Conservation (phyloP, 768 basidiomycete genomes). For the Auriscalpium microsporum region DNA sequence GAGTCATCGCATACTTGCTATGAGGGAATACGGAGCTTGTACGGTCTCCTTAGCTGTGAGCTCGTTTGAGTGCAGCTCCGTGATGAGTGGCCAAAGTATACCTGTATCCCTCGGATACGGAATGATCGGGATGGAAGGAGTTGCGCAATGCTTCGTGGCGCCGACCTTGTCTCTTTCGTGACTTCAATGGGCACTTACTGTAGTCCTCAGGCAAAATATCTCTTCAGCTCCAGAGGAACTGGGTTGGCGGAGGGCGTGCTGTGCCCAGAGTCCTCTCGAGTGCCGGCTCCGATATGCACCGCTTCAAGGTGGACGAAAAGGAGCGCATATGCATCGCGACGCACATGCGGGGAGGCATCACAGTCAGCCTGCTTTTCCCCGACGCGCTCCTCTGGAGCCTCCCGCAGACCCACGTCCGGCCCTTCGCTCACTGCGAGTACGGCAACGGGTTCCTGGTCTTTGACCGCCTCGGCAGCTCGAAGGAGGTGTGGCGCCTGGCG, state of each 20-base stretch:
- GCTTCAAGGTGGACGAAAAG: conserved; percentile 68
- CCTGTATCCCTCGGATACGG: neutral
- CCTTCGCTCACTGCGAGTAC: conserved; percentile 67
- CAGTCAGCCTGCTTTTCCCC: conserved; percentile 45
- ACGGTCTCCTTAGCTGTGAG: conserved; percentile 1
- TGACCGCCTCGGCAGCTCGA: conserved; percentile 45
- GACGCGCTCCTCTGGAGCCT: conserved; percentile 56
- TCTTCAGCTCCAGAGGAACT: conserved; percentile 37
- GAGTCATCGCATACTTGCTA: conserved; percentile 12
- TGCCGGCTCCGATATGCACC: conserved; percentile 42
- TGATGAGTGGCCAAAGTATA: neutral
- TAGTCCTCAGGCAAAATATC: conserved; percentile 36
- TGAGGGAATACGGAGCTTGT: neutral
- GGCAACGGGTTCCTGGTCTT: conserved; percentile 63
- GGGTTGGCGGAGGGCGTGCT: conserved; percentile 46
- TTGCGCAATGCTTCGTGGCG: neutral
- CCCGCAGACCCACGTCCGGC: conserved; percentile 43
- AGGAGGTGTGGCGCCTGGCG: conserved; percentile 64
- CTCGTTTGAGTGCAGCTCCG: neutral
- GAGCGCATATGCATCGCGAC: conserved; percentile 55
- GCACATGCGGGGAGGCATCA: conserved; percentile 42
- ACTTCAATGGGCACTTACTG: neutral
- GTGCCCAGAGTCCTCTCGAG: conserved; percentile 25
- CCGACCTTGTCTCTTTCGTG: too few relatives aligned
- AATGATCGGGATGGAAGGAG: neutral